Conservation (phyloP, 2,329 filamentous ascomycete genomes). For the Lecanosticta acicola region DNA sequence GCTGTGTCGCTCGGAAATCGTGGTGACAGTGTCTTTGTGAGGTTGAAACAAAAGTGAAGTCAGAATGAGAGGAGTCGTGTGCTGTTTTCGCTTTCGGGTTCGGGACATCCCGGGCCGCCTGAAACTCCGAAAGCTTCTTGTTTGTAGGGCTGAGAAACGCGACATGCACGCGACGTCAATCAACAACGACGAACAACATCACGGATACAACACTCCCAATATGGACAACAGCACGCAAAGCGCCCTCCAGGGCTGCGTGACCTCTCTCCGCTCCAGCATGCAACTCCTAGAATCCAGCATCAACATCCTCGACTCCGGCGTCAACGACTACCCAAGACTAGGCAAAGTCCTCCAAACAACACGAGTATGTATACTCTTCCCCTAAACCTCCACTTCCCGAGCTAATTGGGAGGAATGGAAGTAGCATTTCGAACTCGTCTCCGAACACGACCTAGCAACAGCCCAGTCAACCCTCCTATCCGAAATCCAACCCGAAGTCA, state of each 20-base stretch:
- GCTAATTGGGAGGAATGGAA: too few relatives aligned
- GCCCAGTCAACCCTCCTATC: conserved; percentile 80
- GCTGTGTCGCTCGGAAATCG: too few relatives aligned
- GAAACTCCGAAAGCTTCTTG: neutral
- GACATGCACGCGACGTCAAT: neutral
- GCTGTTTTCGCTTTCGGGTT: neutral
- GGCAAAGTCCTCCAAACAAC: conserved; percentile 59
- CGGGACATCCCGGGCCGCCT: neutral
- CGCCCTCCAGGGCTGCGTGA: conserved; percentile 55
- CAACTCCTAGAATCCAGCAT: conserved; percentile 59
- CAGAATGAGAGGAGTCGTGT: neutral
- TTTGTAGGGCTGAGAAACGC: neutral
- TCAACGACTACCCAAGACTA: conserved; percentile 59
- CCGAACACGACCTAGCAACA: conserved; percentile 71
- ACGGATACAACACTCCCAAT: neutral
- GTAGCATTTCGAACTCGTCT: conserved; percentile 91
- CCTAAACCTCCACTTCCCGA: too few relatives aligned
- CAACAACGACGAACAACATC: conserved; percentile 3
- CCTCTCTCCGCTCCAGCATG: conserved; percentile 56
- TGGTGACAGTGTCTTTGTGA: neutral
- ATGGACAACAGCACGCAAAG: conserved; percentile 29
- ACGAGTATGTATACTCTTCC: conserved; percentile 46
- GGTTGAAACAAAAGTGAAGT: neutral
- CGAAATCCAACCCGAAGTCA: conserved; percentile 83
- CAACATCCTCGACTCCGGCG: conserved; percentile 55